Evolutionary conservation across 1,139 yeast species (phyloP), one percentile per base, ranked within the genome.

Genomic region (Kurtzmaniella quercitrusa): DNA sequence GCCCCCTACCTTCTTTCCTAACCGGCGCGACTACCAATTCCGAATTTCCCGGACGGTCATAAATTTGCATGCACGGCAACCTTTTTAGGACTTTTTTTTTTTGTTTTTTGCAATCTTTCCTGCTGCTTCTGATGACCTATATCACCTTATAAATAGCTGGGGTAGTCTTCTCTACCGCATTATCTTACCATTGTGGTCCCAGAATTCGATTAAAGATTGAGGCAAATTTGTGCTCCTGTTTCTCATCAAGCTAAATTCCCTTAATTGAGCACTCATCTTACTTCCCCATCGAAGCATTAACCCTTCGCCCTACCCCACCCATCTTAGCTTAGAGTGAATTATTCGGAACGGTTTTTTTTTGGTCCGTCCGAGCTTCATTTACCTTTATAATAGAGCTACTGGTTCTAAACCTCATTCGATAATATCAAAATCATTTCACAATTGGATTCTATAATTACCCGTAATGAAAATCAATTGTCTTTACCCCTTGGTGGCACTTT

Each of bases 31-130:
- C 7, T 17, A 12, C 31, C 16, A 34, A 12, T 34, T 34, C 37
- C 37, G 37, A 34, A 16, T 16, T 34, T 34, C 14, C 37, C 37
- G 37, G 21, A 9, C 21, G 23, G 37, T 34, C 37, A 34, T 17
- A 15, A 17, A 17, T 23, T 12, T 17, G 37, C 37, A 34, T 34
- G 37, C 23, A 11, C 21, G 19, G 19, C 19, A 17, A 17, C 21
- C 23, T 34, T 34, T 15, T 4, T 9, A 3, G 19, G 2, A 16
- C 16, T 34, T 34, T 17, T 34, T 34, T 33, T 15, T n/a, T 10
- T 34, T 34, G 15, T 17, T 34, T 34, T 16, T 34, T 15, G 23
- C 37, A 15, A 10, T 34, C 31, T 10, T 27, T 27, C 31, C 31
- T 27, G 31, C 31, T 27, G n/a, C 31, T n/a, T 11, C 31, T n/a